Base-by-base conservation (phyloP, 345 rosid species). In the Crucihimalaya himalaica region DNA sequence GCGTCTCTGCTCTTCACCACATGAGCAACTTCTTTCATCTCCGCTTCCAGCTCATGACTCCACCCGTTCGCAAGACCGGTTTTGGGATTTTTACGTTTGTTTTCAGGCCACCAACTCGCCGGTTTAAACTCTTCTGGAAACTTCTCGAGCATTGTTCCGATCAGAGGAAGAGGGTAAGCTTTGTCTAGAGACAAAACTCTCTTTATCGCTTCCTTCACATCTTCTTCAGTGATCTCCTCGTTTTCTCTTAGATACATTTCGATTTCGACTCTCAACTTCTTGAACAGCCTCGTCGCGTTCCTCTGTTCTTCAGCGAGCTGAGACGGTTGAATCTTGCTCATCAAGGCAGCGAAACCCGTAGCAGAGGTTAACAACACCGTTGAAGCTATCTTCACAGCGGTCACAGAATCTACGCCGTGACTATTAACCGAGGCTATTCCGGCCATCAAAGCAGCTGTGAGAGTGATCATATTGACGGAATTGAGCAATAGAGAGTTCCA, bases 401-500 rank as follows among this genome's bases (percentile, higher is more conserved):
- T 46, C 35, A 83, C 47, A 2, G 86, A 71, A 58, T 69, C 86
- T 5, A 46, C 81, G 0, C 46, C 78, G 0, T 64, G 60, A 34
- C 25, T 56, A 13, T 73, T 68, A 10, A 72, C 58, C 0, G 84
- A 76, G 0, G 91, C 83, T 32, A 87, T 40, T 8, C 89, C 96
- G 1, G 83, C 81, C 85, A 86, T 86, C 19, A 86, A 71, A 13
- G 85, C 74, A 8, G 89, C 92, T 0, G 90, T 69, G 27, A 90
- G 86, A 46, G 89, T 85, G 53, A 88, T 88, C 86, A 83, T 84
- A 80, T 88, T 90, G 65, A 86, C 81, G 39, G 96, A 88, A 47
- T 81, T 88, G 48, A 90, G 80, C 35, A 88, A 73, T 5, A 88
- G 82, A 19, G 79, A 73, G 78, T 90, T 90, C 96, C 93, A 86